Percentiles rank a stretch among this genome's conserved stretches.
phyloP scores from a whole-genome alignment of 495 filamentous ascomycete species.

The Friedmanniomyces endolithicus region DNA sequence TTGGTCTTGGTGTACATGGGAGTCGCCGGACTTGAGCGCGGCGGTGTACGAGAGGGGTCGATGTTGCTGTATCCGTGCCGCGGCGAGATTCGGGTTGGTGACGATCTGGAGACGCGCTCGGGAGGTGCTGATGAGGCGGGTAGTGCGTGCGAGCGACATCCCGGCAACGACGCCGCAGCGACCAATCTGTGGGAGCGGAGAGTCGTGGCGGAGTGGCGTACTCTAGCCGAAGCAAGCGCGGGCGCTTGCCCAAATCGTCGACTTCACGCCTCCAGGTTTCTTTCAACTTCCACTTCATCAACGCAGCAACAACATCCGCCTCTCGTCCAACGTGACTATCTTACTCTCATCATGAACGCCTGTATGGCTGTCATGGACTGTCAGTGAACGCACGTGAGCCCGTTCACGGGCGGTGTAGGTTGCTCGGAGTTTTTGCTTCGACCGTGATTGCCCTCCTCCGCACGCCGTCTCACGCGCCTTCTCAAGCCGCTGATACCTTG shows the following conservation, averaged over 20 bases:
- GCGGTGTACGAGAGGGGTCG: slow-evolving; percentile 16
- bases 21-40: slow-evolving; percentile 3
- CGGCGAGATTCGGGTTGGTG: slow-evolving; percentile 11
- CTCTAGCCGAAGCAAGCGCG: neutral
- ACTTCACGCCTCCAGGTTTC: neutral
- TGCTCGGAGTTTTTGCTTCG: neutral
- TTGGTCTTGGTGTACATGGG: slow-evolving; percentile 52
- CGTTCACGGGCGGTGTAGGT: neutral
- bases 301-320: neutral
- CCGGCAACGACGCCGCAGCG: neutral
- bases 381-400: neutral
- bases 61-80: slow-evolving; percentile 2
- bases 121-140: slow-evolving; percentile 14
- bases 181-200: neutral
- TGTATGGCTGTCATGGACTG: neutral
- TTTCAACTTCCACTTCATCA: neutral
- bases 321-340: neutral
- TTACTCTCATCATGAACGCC: neutral
- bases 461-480: neutral
- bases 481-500: neutral
- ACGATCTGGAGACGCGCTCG: slow-evolving; percentile 17
- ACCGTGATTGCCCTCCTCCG: neutral
- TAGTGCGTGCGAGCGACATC: slow-evolving; percentile 16
- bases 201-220: neutral
- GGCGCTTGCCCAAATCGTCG: neutral